Conservation (phyloP, 441 rosid species). For the Adansonia rubrostipa region DNA sequence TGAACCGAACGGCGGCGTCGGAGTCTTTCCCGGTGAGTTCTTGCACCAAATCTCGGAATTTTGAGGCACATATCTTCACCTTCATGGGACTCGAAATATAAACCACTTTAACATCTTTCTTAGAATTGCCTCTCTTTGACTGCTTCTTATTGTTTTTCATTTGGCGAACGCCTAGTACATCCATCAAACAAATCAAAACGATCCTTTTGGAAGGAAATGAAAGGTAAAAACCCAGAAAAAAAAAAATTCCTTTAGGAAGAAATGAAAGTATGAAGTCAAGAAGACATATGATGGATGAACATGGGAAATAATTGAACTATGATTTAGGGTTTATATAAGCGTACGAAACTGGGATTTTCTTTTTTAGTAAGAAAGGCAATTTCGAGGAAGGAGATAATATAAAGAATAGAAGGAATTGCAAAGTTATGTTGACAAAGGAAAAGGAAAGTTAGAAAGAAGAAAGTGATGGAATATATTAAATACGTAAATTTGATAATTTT, state of each 20-base stretch:
- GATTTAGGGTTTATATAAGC: constrained; percentile 28
- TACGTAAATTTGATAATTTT: too few relatives aligned
- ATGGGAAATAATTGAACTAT: neutral
- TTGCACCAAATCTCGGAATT: constrained; percentile 80
- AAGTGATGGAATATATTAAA: neutral
- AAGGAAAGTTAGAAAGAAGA: constrained; percentile 26
- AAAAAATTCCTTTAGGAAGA: too few relatives aligned
- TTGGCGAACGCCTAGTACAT: constrained; percentile 37
- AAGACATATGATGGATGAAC: neutral
- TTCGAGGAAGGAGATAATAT: constrained; percentile 29
- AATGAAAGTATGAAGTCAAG: too few relatives aligned
- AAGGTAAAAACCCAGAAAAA: too few relatives aligned
- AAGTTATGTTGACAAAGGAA: neutral
- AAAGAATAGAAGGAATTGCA: neutral
- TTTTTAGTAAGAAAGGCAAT: neutral
- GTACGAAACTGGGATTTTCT: neutral
- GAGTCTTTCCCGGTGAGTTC: constrained; percentile 87
- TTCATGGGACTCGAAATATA: constrained; percentile 85
- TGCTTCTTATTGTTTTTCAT: constrained; percentile 28
- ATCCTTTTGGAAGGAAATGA: neutral
- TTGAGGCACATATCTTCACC: constrained; percentile 69
- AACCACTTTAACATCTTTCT: constrained; percentile 63
- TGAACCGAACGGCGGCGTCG: constrained; percentile 33
- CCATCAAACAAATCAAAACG: constrained; percentile 20
- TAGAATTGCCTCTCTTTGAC: constrained; percentile 13